Evolutionary conservation across 768 basidiomycete genomes (phyloP).

Genomic region (Russula brevipes): DNA sequence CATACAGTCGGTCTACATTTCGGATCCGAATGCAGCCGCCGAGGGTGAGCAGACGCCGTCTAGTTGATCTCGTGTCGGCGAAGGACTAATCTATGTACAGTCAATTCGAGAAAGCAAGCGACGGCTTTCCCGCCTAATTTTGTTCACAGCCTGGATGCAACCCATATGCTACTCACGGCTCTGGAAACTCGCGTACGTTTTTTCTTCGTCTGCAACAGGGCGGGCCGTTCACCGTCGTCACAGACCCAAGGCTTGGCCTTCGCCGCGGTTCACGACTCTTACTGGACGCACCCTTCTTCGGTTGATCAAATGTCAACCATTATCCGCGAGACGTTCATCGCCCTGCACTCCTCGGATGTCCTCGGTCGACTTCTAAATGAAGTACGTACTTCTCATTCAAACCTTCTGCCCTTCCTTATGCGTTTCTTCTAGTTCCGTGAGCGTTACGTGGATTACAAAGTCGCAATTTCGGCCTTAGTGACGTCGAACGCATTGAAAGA

Average conservation of each 20-base stretch:
- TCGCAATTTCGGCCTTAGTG: constrained; percentile 52
- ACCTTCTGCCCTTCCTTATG: background rate
- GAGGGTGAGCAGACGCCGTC: constrained; percentile 43
- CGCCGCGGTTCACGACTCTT: constrained; percentile 97
- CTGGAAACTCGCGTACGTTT: constrained; percentile 72
- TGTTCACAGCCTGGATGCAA: constrained; percentile 95
- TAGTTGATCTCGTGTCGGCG: background rate
- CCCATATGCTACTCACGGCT: constrained; percentile 97
- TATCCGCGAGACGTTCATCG: constrained; percentile 92
- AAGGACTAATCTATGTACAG: constrained; percentile 33
- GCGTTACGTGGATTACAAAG: constrained; percentile 48
- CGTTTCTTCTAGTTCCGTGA: constrained; percentile 22
- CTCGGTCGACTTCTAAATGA: constrained; percentile 67
- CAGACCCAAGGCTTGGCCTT: constrained; percentile 75
- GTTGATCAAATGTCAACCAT: constrained; percentile 85
- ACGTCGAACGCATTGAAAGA: constrained; percentile 26
- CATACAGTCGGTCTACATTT: constrained; percentile 83
- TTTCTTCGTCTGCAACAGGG: background rate
- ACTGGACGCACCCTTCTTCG: constrained; percentile 91
- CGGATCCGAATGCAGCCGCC: constrained; percentile 72
- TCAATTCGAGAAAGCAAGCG: constrained; percentile 82
- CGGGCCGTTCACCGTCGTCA: constrained; percentile 9
- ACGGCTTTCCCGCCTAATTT: constrained; percentile 99
- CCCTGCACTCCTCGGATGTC: constrained; percentile 84
- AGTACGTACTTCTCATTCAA: constrained; percentile 42